These are phyloP conservation scores for Lactarius pseudohatsudake DNA, from an alignment of 768 basidiomycete species.

Conservation along the genomic window DNA sequence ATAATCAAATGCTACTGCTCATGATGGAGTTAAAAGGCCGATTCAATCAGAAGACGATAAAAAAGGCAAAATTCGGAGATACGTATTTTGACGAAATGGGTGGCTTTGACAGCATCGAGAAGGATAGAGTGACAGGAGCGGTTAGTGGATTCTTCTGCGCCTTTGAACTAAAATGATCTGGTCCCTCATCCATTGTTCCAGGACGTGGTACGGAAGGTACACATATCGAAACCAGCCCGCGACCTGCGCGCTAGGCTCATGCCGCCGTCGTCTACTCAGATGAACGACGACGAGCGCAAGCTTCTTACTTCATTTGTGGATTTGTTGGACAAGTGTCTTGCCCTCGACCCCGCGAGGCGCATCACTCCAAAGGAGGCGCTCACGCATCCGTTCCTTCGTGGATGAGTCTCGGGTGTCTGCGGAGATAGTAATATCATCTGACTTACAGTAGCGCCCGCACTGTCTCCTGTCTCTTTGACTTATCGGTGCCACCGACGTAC, in stretches of 20 bases:
- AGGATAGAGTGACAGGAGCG: slow-evolving; percentile 77
- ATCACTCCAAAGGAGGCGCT: slow-evolving; percentile 91
- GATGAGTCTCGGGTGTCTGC: slow-evolving; percentile 33
- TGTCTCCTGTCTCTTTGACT: not conserved
- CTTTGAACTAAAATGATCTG: slow-evolving; percentile 16
- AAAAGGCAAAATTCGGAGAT: slow-evolving; percentile 89
- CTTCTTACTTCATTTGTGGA: slow-evolving; percentile 80
- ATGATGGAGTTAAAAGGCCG: slow-evolving; percentile 99
- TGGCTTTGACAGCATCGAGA: slow-evolving; percentile 80
- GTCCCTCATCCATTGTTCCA: slow-evolving; percentile 37
- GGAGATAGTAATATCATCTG: not conserved
- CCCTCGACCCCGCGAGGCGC: slow-evolving; percentile 81
- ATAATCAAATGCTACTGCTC: slow-evolving; percentile 95
- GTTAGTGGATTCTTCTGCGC: slow-evolving; percentile 49
- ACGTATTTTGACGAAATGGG: slow-evolving; percentile 93
- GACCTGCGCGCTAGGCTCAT: slow-evolving; percentile 83
- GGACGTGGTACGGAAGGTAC: slow-evolving; percentile 80
- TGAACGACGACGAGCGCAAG: slow-evolving; percentile 88
- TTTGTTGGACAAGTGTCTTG: slow-evolving; percentile 86
- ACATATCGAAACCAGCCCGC: slow-evolving; percentile 76
- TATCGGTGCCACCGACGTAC: not conserved
- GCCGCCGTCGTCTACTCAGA: slow-evolving; percentile 72
- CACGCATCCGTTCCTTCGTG: slow-evolving; percentile 80
- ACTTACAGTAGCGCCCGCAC: not conserved
- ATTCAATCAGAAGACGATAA: slow-evolving; percentile 91